Conservation (phyloP, 768 basidiomycete genomes). For the Kwoniella sp. region DNA sequence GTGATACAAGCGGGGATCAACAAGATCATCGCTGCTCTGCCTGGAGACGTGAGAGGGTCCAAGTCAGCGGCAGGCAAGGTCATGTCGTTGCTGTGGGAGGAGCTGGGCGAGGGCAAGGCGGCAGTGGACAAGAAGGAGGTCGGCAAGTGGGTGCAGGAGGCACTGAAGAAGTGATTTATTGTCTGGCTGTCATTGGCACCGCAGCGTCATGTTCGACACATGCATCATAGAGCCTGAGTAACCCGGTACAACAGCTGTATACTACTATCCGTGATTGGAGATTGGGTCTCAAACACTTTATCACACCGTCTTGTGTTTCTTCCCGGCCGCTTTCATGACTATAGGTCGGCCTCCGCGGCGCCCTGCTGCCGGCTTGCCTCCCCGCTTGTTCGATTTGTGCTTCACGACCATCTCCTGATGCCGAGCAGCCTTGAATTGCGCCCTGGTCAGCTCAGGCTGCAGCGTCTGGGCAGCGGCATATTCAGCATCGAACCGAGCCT, state of each 20-base stretch:
- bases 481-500: not conserved
- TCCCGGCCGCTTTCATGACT: too few relatives aligned
- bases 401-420: not conserved
- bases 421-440: not conserved
- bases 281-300: too few relatives aligned
- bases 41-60: slow-evolving; percentile 21
- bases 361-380: too few relatives aligned
- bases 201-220: too few relatives aligned
- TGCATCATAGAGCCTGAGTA: too few relatives aligned
- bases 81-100: slow-evolving; percentile 39
- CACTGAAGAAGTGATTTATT: slow-evolving; percentile 40
- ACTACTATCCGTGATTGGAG: not conserved
- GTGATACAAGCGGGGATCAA: slow-evolving; percentile 20
- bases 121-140: slow-evolving; percentile 45
- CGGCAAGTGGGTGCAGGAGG: slow-evolving; percentile 42
- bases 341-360: too few relatives aligned
- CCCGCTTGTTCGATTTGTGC: not conserved
- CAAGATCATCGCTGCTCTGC: slow-evolving; percentile 28
- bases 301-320: too few relatives aligned
- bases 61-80: slow-evolving; percentile 44
- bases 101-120: slow-evolving; percentile 37
- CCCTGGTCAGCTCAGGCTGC: not conserved
- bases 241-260: slow-evolving; percentile 1
- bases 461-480: not conserved
- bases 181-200: too few relatives aligned